Percentiles rank a stretch among this genome's conserved stretches.
Evolutionary conservation across 2,329 filamentous ascomycete genomes (phyloP).

Genomic region (Colletotrichum destructivum): DNA sequence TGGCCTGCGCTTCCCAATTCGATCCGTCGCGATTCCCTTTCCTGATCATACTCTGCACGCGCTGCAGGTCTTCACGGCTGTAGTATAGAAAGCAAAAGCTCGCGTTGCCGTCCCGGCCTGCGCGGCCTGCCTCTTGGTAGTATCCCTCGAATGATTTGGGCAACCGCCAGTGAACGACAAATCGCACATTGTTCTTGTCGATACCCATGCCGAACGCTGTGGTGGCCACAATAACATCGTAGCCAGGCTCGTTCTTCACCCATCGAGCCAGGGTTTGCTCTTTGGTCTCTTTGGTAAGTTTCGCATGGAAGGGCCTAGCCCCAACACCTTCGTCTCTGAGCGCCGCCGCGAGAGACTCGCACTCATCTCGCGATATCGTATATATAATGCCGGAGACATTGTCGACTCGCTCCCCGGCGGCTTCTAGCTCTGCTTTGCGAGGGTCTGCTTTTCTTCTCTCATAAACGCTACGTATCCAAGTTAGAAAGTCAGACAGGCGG

Average conservation of each 20-base stretch:
- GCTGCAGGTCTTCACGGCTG: conserved; percentile 86
- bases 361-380: conserved; percentile 81
- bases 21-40: conserved; percentile 60
- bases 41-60: conserved; percentile 72
- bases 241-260: conserved; percentile 81
- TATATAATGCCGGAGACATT: conserved; percentile 86
- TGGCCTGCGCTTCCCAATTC: conserved; percentile 66
- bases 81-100: conserved; percentile 93
- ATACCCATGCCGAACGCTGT: conserved; percentile 99
- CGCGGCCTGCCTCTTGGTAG: conserved; percentile 94
- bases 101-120: conserved; percentile 90
- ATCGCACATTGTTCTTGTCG: conserved; percentile 94
- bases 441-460: conserved; percentile 74
- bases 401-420: conserved; percentile 68
- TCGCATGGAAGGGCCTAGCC: conserved; percentile 81
- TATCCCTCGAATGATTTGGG: conserved; percentile 96
- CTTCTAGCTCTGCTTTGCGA: conserved; percentile 71
- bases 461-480: conserved; percentile 83
- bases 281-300: conserved; percentile 77
- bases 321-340: conserved; percentile 79
- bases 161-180: conserved; percentile 94
- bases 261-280: conserved; percentile 80
- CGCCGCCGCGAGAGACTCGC: conserved; percentile 77
- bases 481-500: conserved; percentile 80
- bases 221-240: conserved; percentile 94